Evolutionary conservation across 2,329 filamentous ascomycete species (phyloP), one percentile per base, ranked within the genome.

Genomic region (Phialemoniopsis sp.): DNA sequence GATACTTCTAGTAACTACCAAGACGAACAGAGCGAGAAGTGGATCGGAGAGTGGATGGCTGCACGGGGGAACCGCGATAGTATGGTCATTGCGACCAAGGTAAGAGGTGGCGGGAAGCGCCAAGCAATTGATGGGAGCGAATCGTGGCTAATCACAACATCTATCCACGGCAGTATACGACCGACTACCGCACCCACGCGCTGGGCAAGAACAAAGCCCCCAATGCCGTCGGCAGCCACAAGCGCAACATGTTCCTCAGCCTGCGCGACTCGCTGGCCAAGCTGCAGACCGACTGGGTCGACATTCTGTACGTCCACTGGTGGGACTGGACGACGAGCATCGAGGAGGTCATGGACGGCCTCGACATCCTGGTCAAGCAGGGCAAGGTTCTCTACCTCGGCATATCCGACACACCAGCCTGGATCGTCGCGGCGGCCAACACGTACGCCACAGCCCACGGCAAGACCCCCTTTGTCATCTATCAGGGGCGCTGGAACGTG

Each of bases 1-100:
- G 82, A 86, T 56, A 84, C 78, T 1, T 59, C 74, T 48, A 77
- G 73, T 59, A 67, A 66, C 46, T 82, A 82, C 57, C 73, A 81
- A 49, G 49, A 70, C 42, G 76, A 74, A 38, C 59, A 82, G 50
- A 80, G 75, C 0, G 78, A 82, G 46, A 49, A 41, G 12, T 78
- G 70, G 68, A 51, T 82, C 14, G 78, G 78, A 14, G 73, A 80
- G 46, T 82, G 75, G 73, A 70, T 79, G 63, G 38, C 53, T 0
- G 37, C 49, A 3, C 66, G 68, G n/a, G 51, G 60, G 9, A 73
- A 72, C 47, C 68, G 80, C 1, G 74, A 80, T 49, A 57, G 66
- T 34, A 56, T 79, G 37, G 68, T 80, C 19, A 46, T 79, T 13
- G 73, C 75, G 1, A 78, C 73, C 43, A 80, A 81, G 56, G 78